Evolutionary conservation across 768 basidiomycete species (phyloP).

Genomic region (Phlebiopsis gigantea): DNA sequence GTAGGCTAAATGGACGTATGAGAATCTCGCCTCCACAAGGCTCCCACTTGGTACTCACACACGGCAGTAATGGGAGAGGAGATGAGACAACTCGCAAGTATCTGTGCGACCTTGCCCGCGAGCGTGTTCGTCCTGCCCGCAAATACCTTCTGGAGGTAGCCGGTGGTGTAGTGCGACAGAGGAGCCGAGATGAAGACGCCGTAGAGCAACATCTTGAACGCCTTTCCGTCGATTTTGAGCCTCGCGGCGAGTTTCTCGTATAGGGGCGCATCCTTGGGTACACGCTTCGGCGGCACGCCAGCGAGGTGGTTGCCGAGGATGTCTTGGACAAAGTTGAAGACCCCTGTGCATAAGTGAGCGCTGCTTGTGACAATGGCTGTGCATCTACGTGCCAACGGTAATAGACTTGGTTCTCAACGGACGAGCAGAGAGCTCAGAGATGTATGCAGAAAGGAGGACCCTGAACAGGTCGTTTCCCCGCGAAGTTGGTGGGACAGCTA

Average conservation of each 20-base stretch:
- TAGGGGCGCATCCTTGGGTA: constrained; percentile 49
- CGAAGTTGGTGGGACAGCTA: background rate
- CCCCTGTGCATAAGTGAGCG: constrained; percentile 20
- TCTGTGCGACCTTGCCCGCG: constrained; percentile 57
- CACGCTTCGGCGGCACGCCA: constrained; percentile 45
- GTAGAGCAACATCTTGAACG: constrained; percentile 80
- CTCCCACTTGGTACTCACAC: constrained; percentile 34
- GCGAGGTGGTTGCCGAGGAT: constrained; percentile 73
- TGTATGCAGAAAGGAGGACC: constrained; percentile 41
- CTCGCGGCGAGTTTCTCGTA: constrained; percentile 47
- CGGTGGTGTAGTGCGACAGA: constrained; percentile 68
- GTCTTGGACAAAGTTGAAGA: constrained; percentile 60
- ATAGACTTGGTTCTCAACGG: constrained; percentile 79
- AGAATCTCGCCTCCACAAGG: background rate
- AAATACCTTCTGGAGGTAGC: constrained; percentile 69
- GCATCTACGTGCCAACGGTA: constrained; percentile 51
- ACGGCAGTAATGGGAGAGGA: constrained; percentile 70
- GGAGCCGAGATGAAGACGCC: constrained; percentile 84
- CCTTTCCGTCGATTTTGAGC: constrained; percentile 60
- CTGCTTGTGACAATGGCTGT: background rate
- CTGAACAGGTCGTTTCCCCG: constrained; percentile 2
- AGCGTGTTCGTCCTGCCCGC: constrained; percentile 62
- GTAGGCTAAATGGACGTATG: constrained; percentile 40
- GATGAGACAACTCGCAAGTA: constrained; percentile 72
- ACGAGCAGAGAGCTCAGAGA: constrained; percentile 57